Base-by-base conservation (phyloP, 139 green algal genomes). In the Chlamydomonas applanata region DNA sequence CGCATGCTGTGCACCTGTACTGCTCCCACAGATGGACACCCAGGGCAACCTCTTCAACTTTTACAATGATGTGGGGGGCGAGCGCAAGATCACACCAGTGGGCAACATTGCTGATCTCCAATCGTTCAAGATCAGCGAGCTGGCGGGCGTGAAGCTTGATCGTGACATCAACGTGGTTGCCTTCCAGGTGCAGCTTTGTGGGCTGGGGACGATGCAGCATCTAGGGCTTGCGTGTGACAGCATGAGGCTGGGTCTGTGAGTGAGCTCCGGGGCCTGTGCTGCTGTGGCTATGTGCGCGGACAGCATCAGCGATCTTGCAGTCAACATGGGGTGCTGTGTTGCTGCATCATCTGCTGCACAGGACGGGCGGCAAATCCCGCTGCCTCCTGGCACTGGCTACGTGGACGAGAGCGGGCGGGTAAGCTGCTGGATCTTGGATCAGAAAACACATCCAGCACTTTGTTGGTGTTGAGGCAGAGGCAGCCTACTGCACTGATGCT, bases 41-140 rank as follows among this genome's bases (percentile, higher is more conserved):
- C 69, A 86, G 64, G 85, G 85, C 71, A 84, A 89, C 73, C 61
- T 89, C 54, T 89, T 84, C 81, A 89, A 89, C 71, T 85, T 89
- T 53, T 89, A 86, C 64, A 75, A 73, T 22, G 84, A 87, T 66
- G 44, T 73, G n/a, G 78, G 75, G 35, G 76, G 81, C 1, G 34
- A 83, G 73, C 76, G 81, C 17, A 77, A 78, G 72, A 86, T 87
- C 70, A 89, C 85, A 4, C 85, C 85, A 14, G 81, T 89, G 2
- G 62, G 62, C 62, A 69, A 69, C 33, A 52, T 69, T 4, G 3
- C 2, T 7, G 35, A 53, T 29, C 52, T 56, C 29, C 16, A 75
- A 22, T 65, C 52, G 4, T 46, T 69, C 56, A 77, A 88, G 79
- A 76, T 87, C 70, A 74, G 45, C 35, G 85, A 87, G 76, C 83